Evolutionary conservation across 192 early-diverging fungal species (phyloP).

Genomic region (Martensiomyces pterosporus): DNA sequence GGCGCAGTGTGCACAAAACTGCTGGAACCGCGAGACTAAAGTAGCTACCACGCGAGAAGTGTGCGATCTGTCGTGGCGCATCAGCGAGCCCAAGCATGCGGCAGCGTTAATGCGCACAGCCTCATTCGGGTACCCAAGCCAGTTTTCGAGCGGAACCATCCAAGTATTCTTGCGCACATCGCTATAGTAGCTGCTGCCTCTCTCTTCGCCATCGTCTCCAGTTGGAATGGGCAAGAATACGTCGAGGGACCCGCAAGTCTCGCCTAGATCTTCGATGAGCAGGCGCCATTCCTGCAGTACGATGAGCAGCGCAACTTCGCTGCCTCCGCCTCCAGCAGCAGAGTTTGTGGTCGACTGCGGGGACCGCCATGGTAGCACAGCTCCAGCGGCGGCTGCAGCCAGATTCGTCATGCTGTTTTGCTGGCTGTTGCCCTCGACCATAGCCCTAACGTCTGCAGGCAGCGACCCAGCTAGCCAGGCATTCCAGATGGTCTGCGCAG

Average conservation of each 20-base stretch:
- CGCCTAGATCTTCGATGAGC: conserved; percentile 72
- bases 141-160: conserved; percentile 61
- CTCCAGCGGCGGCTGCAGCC: conserved; percentile 60
- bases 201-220: background rate
- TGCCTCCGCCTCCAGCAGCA: no score
- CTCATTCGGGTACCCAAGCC: conserved; percentile 65
- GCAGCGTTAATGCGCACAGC: conserved; percentile 71
- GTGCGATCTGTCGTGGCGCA: conserved; percentile 59
- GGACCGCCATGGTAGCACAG: conserved; percentile 61
- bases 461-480: conserved; percentile 18
- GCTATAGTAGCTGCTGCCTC: background rate
- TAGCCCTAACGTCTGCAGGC: background rate
- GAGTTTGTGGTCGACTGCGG: background rate
- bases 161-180: conserved; percentile 51
- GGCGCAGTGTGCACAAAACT: conserved; percentile 57
- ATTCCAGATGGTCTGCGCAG: conserved; percentile 21
- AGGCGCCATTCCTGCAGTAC: conserved; percentile 70
- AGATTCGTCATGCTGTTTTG: conserved; percentile 59
- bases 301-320: conserved; percentile 61
- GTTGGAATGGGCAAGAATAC: background rate
- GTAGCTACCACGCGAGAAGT: conserved; percentile 60
- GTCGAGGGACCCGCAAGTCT: conserved; percentile 2
- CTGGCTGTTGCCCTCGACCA: conserved; percentile 3
- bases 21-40: conserved; percentile 67
- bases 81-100: conserved; percentile 67